A percentile compares a stretch with the other conserved stretches of the same genome.
These are phyloP conservation scores for Piper betle DNA, from an alignment of 164 flowering plant genomes.

Conservation along the genomic window DNA sequence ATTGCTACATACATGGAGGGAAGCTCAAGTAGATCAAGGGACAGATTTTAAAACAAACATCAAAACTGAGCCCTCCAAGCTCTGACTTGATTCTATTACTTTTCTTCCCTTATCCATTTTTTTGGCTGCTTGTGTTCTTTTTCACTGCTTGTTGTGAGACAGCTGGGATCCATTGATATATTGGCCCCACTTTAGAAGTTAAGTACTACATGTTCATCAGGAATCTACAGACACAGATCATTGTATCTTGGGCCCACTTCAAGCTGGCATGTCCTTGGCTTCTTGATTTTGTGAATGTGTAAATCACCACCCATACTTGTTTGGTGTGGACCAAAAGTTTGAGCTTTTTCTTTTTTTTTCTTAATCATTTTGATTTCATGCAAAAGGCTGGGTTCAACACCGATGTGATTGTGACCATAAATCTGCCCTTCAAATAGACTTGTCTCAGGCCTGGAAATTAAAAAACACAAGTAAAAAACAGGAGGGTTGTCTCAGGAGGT, in stretches of 20 bases:
- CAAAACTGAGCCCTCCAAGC: too few species aligned
- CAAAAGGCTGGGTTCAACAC: background rate
- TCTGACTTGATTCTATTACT: too few species aligned
- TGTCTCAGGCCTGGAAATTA: background rate
- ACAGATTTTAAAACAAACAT: too few species aligned
- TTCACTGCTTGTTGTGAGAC: background rate
- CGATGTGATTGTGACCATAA: background rate
- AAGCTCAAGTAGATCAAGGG: too few species aligned
- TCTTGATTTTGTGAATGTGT: background rate
- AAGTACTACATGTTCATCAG: background rate
- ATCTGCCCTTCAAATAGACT: background rate
- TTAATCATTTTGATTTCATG: background rate
- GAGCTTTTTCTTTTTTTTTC: too few species aligned
- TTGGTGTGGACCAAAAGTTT: background rate
- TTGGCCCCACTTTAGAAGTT: background rate
- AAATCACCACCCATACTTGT: background rate
- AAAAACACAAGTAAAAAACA: too few species aligned
- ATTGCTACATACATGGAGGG: too few species aligned
- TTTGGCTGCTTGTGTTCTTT: background rate
- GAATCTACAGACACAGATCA: background rate
- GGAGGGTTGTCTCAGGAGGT: background rate
- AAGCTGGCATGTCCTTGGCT: background rate
- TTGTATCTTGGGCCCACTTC: background rate
- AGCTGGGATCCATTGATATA: background rate
- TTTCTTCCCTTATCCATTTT: background rate